Percentiles rank a stretch among this genome's conserved stretches.
These are phyloP conservation scores for Fusarium clavum DNA, from an alignment of 2,329 filamentous ascomycete species.

Conservation along the genomic window DNA sequence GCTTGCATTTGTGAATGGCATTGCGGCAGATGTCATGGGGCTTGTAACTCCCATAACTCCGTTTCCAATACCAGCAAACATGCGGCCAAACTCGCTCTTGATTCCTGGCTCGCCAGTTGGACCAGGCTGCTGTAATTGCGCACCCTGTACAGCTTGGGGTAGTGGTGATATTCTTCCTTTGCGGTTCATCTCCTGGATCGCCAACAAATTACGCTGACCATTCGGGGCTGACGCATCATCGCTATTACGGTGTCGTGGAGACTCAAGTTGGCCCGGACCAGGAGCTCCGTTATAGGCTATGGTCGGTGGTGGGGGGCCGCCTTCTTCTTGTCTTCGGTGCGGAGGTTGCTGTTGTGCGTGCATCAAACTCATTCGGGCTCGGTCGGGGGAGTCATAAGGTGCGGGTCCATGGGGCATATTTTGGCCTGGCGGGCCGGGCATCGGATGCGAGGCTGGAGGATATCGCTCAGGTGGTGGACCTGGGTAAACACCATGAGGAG, in stretches of 20 bases:
- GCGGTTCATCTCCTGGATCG: constrained; percentile 82
- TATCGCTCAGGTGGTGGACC: constrained; percentile 51
- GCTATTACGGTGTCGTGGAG: constrained; percentile 52
- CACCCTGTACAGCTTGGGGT: constrained; percentile 93
- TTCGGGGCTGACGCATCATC: constrained; percentile 68
- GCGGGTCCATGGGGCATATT: constrained; percentile 42
- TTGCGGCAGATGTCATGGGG: constrained; percentile 58
- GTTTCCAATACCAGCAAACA: constrained; percentile 90
- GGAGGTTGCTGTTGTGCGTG: constrained; percentile 52
- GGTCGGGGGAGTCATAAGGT: constrained; percentile 64
- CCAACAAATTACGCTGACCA: constrained; percentile 74
- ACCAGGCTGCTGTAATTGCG: constrained; percentile 82
- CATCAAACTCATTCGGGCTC: constrained; percentile 57
- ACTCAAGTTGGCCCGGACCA: constrained; percentile 56
- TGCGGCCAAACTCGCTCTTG: constrained; percentile 93
- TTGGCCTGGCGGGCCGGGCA: constrained; percentile 49
- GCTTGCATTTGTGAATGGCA: constrained; percentile 60
- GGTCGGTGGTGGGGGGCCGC: constrained; percentile 60
- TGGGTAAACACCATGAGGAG: constrained; percentile 50
- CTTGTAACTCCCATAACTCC: constrained; percentile 66
- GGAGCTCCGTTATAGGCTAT: constrained; percentile 61
- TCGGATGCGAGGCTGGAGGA: constrained; percentile 52
- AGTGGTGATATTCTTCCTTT: constrained; percentile 87
- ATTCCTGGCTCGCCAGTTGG: constrained; percentile 87
- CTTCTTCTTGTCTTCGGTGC: constrained; percentile 62